Percentiles rank a stretch among this genome's conserved stretches.
phyloP scores from a whole-genome alignment of 2,329 filamentous ascomycete genomes.

The Albifimbria verrucaria region DNA sequence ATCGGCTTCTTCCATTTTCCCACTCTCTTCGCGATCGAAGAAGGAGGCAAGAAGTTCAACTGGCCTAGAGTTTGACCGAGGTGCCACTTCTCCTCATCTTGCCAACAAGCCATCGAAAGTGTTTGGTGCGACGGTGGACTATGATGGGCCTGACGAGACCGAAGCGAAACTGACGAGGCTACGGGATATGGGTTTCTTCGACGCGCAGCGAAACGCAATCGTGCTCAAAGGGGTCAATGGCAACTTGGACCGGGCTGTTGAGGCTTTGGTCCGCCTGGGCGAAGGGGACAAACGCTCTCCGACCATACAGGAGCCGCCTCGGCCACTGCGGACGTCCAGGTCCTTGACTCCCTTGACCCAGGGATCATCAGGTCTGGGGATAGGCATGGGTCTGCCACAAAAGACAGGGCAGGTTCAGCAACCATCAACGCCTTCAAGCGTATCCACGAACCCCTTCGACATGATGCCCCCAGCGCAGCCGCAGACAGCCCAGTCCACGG shows the following conservation, averaged over 20 bases:
- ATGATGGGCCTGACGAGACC: constrained; percentile 52
- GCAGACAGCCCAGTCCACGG: constrained; percentile 64
- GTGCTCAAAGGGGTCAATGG: constrained; percentile 81
- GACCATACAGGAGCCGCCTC: constrained; percentile 33
- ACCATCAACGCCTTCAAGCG: constrained; percentile 38
- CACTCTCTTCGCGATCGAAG: constrained; percentile 58
- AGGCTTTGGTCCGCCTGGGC: constrained; percentile 78
- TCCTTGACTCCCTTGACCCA: constrained; percentile 53
- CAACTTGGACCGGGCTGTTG: constrained; percentile 81
- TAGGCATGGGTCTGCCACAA: constrained; percentile 29
- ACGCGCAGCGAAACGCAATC: constrained; percentile 75
- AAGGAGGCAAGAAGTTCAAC: constrained; percentile 41
- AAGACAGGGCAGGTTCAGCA: constrained; percentile 24
- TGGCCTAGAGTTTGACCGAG: constrained; percentile 21
- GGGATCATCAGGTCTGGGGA: constrained; percentile 24
- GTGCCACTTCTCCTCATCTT: constrained; percentile 35
- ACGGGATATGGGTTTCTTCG: constrained; percentile 87
- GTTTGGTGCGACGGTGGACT: constrained; percentile 66
- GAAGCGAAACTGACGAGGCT: constrained; percentile 76
- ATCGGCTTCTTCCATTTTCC: constrained; percentile 65
- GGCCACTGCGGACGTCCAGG: constrained; percentile 44
- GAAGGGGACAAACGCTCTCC: constrained; percentile 56
- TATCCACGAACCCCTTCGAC: constrained; percentile 68
- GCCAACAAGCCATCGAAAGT: constrained; percentile 64
- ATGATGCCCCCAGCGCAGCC: constrained; percentile 50